Percentiles rank a stretch among this genome's conserved stretches.
phyloP scores from a whole-genome alignment of 495 filamentous ascomycete genomes.

The Xylaria curta region DNA sequence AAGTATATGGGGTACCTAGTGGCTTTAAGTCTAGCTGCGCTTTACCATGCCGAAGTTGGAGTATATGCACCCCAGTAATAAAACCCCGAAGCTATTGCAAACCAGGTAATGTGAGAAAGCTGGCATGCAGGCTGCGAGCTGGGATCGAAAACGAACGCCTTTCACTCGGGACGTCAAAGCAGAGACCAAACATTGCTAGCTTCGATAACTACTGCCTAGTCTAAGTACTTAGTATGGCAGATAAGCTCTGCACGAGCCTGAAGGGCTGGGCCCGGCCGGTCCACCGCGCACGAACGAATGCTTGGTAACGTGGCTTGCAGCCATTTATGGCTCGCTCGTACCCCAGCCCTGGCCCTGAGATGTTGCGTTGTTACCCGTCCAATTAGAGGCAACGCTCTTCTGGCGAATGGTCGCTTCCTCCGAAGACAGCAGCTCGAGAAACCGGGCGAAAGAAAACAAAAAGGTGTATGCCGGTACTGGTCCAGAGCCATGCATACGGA shows the following conservation, averaged over 20 bases:
- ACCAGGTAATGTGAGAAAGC: slow-evolving; percentile 13
- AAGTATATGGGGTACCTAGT: neutral
- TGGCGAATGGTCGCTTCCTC: neutral
- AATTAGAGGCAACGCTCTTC: slow-evolving; percentile 5
- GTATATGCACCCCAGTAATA: neutral
- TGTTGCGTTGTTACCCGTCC: neutral
- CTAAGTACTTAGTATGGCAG: too few relatives aligned
- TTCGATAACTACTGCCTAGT: neutral
- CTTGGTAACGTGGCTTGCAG: slow-evolving; percentile 16
- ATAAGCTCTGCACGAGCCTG: too few relatives aligned
- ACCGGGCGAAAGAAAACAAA: neutral
- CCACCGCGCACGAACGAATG: neutral
- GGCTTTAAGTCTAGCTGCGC: neutral
- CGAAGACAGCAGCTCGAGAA: slow-evolving; percentile 12
- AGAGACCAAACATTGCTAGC: neutral
- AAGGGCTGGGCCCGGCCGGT: neutral
- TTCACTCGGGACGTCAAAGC: neutral
- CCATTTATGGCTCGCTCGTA: slow-evolving; percentile 1
- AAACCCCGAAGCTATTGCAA: slow-evolving; percentile 13
- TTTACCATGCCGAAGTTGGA: neutral
- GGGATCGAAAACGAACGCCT: slow-evolving; percentile 4
- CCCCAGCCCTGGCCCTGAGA: neutral
- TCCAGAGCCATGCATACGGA: slow-evolving; percentile 7
- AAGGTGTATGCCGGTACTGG: neutral
- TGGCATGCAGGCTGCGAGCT: slow-evolving; percentile 15